These are phyloP conservation scores for Entomortierella beljakovae DNA, from an alignment of 192 early-diverging fungal species.

Conservation along the genomic window DNA sequence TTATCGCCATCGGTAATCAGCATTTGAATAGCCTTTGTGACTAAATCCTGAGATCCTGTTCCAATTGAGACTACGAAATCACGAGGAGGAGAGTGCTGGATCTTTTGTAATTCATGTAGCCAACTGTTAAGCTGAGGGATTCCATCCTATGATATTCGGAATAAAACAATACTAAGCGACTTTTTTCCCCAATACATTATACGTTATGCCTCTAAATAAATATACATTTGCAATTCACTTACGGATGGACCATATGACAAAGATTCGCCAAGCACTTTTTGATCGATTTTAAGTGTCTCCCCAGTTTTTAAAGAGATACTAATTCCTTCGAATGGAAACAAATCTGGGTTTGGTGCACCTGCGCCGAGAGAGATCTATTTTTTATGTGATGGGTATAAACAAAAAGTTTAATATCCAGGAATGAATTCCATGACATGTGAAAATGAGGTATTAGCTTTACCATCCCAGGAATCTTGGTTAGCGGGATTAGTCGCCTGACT, in stretches of 20 bases:
- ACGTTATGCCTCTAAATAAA: background rate
- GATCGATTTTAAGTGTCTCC: conserved; percentile 68
- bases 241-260: conserved; percentile 74
- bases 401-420: background rate
- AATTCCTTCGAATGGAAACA: conserved; percentile 74
- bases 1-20: conserved; percentile 60
- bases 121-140: conserved; percentile 58
- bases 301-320: conserved; percentile 65
- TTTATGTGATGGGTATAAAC: background rate
- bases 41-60: conserved; percentile 65
- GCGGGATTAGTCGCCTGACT: conserved; percentile 52
- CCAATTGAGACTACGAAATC: conserved; percentile 60
- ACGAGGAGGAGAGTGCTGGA: conserved; percentile 59
- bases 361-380: conserved; percentile 79
- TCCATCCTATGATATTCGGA: conserved; percentile 50
- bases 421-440: background rate
- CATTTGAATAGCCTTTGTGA: conserved; percentile 68
- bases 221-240: conserved; percentile 4
- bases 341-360: conserved; percentile 73
- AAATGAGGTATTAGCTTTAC: conserved; percentile 11
- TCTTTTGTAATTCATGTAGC: conserved; percentile 59
- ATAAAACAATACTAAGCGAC: background rate
- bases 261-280: conserved; percentile 60
- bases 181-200: too few relatives aligned
- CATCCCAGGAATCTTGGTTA: conserved; percentile 56